These are phyloP conservation scores for Aspergillus arachidicola DNA, from an alignment of 2,329 filamentous ascomycete genomes.

Conservation along the genomic window DNA sequence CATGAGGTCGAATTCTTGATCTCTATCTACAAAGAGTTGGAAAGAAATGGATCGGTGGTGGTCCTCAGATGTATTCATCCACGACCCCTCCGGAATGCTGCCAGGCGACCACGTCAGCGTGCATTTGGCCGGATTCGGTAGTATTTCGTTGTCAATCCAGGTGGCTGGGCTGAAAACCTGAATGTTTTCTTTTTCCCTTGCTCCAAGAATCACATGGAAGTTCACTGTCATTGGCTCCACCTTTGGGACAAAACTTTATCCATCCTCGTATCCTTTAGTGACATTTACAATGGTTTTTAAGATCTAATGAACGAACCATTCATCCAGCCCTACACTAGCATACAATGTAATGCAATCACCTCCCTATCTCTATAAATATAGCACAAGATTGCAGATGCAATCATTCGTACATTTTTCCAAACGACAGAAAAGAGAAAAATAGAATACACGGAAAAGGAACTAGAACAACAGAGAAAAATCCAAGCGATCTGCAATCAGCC, in stretches of 20 bases:
- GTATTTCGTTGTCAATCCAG: slow-evolving; percentile 6
- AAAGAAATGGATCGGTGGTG: not conserved
- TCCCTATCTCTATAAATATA: not conserved
- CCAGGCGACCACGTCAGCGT: slow-evolving; percentile 26
- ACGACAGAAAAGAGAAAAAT: not conserved
- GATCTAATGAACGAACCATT: not conserved
- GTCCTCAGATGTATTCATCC: not conserved
- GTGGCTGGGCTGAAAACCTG: slow-evolving; percentile 13
- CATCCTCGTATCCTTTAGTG: not conserved
- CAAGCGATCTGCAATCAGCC: not conserved
- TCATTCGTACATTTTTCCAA: not conserved
- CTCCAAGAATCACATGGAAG: not conserved
- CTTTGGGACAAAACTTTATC: not conserved
- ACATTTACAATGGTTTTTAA: not conserved
- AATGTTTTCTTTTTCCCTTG: not conserved
- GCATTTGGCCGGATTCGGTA: slow-evolving; percentile 11
- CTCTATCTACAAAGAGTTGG: not conserved
- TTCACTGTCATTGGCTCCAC: not conserved
- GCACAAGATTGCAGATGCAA: not conserved
- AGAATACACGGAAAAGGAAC: not conserved
- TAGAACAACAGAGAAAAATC: not conserved
- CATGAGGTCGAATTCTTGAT: slow-evolving; percentile 18
- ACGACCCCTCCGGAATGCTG: slow-evolving; percentile 15
- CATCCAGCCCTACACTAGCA: not conserved
- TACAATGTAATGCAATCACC: not conserved